Base-by-base conservation (phyloP, 164 flowering plant genomes). In the Piper longum region DNA sequence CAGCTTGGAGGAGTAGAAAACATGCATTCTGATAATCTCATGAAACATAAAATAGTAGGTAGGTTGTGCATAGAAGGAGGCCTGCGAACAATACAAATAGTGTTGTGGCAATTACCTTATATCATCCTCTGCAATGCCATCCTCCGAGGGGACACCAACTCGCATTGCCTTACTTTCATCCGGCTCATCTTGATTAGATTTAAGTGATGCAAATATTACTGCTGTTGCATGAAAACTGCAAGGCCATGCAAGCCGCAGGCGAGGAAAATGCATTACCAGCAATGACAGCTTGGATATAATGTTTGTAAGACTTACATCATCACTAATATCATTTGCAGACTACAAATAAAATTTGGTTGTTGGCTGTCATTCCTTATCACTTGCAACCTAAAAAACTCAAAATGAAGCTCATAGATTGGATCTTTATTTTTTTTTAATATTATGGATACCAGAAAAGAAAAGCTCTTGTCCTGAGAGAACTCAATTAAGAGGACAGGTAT, bases 121-220 rank as follows among this genome's bases (percentile, higher is more conserved):
- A 70, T 95, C 99, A 75, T 84, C 72, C 69, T 89, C 96, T 66
- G 91, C 80, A 64, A 91, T 72, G 56, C 99, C 99, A 59, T 89
- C 96, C 13, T 87, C 95, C 3, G 88, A 76, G 18, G 99, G 99
- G 45, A 95, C 92, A 52, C 99, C 99, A 55, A 95, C 95, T 73
- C 96, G 79, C 62, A 78, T 78, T 54, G 99, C 99, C 73, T 76
- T 91, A 48, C 71, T 72, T 68, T 82, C 88, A 68, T 91, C 96
- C 19, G 99, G 97, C 73, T 91, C 99, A 78, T 95, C 99, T 67
- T 95, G 98, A 69, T 95, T 95, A 62, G 93, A 83, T 78, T 95
- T 95, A 0, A 95, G 84, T 0, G 91, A 80, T 54, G 91, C 79
- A 78, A 95, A 95, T 74, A 91, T 91, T 65, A 89, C 97, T 45